Evolutionary conservation across 768 basidiomycete genomes (phyloP).

Genomic region (Hydnum rufescens): DNA sequence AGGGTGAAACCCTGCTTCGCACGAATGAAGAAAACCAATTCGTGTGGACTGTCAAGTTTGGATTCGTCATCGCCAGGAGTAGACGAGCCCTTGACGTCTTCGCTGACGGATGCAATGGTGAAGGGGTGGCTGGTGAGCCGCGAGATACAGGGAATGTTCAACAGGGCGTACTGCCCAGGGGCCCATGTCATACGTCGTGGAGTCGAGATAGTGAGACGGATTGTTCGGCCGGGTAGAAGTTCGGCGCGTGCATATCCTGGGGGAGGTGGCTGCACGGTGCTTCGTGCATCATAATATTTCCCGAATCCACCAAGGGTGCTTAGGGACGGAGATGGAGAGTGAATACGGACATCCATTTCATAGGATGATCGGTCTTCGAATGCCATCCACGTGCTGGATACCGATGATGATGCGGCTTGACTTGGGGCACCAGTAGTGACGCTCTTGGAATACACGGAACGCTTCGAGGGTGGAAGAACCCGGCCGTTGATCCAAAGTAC

Average conservation of each 20-base stretch:
- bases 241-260: slow-evolving; percentile 49
- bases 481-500: slow-evolving; percentile 41
- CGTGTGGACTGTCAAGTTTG: slow-evolving; percentile 19
- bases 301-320: no score
- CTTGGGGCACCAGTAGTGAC: no score
- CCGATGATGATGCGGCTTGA: neutral
- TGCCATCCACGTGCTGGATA: no score
- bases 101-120: slow-evolving; percentile 43
- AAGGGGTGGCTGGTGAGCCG: slow-evolving; percentile 50
- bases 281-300: no score
- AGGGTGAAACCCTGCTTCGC: slow-evolving; percentile 51
- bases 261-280: slow-evolving; percentile 25
- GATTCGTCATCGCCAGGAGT: neutral
- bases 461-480: no score
- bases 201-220: slow-evolving; percentile 45
- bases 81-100: slow-evolving; percentile 20
- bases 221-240: slow-evolving; percentile 45
- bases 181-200: slow-evolving; percentile 42
- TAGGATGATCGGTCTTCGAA: neutral
- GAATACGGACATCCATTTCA: no score
- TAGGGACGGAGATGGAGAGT: no score
- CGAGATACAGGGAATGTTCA: slow-evolving; percentile 45
- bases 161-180: slow-evolving; percentile 60
- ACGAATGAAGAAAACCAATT: slow-evolving; percentile 47
- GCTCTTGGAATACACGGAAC: no score